Evolutionary conservation across 2,329 filamentous ascomycete genomes (phyloP), one percentile per base, ranked within the genome.

Genomic region (Tolypocladium sp.): DNA sequence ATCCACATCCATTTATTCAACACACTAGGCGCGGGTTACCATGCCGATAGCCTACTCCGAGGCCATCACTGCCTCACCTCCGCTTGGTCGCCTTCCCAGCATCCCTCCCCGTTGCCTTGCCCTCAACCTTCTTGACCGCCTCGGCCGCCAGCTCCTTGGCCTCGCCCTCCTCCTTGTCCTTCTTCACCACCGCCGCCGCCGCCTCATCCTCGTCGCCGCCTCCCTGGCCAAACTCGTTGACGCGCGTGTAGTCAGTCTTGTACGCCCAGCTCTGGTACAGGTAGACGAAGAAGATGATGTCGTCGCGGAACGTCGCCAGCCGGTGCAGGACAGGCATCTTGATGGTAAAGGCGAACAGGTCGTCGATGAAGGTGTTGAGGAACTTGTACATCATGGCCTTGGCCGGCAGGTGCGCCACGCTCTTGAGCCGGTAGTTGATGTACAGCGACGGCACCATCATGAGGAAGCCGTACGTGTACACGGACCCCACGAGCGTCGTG

Each of bases 331-430:
- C 85, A 0, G 94, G 94, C 94, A 99, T 99, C 79, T 97, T 97
- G 79, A 99, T 97, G 44, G 94, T 99, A 70, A 97, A 99, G 2
- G 94, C 94, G 70, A 99, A 99, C 38, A 99, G 80, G 71, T 99
- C 94, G 74, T 99, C 94, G 72, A 99, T 97, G 73, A 99, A 99
- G 6, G 94, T 97, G 78, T 97, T 97, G 64, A 97, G 79, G 76
- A 96, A 96, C 78, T 97, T 97, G 83, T 97, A 97, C 73, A 88
- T 93, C 91, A 99, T 94, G 55, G 94, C 92, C 77, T 91, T 93
- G 65, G 83, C 91, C 1, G 94, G 92, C 93, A 99, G 96, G 76
- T 99, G 94, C 13, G 94, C 94, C 40, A 97, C 91, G 65, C 87
- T 89, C 82, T 93, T 96, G 66, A 99, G 85, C 15, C 93, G 88